Conservation (phyloP, 805 yeast species). For the Pichia cephalocereana region DNA sequence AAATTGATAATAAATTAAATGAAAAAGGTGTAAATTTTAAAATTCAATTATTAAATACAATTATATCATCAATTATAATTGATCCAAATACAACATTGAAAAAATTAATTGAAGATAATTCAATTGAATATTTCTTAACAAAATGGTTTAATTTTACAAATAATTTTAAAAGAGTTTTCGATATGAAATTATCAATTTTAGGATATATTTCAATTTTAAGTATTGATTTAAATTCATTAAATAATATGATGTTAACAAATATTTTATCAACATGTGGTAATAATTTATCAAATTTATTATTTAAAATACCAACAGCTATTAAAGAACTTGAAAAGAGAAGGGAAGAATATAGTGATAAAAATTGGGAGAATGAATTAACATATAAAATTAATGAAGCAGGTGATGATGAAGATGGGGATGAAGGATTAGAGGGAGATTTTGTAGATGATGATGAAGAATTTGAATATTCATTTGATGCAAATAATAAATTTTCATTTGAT, state of each 20-base stretch:
- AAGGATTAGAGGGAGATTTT: constrained; percentile 16
- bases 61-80: constrained; percentile 56
- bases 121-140: constrained; percentile 44
- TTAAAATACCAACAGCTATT: constrained; percentile 64
- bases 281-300: constrained; percentile 42
- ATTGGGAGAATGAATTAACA: constrained; percentile 13
- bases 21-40: constrained; percentile 17
- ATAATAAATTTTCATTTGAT: constrained; percentile 29
- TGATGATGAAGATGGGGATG: constrained; percentile 19
- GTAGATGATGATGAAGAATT: constrained; percentile 27
- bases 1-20: constrained; percentile 25
- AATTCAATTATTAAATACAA: constrained; percentile 48
- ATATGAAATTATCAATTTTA: constrained; percentile 64
- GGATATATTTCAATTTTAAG: constrained; percentile 49
- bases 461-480: constrained; percentile 25
- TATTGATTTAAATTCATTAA: constrained; percentile 18
- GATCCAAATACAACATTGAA: constrained; percentile 47
- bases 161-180: constrained; percentile 60
- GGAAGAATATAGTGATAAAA: constrained; percentile 33
- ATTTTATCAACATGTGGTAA: constrained; percentile 42
- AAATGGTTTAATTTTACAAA: constrained; percentile 58
- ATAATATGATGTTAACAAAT: constrained; percentile 20
- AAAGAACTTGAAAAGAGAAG: constrained; percentile 54
- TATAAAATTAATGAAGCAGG: constrained; percentile 8
- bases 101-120: constrained; percentile 36